Conservation (phyloP, 2,329 filamentous ascomycete species). For the Raffaelea ambrosiae region DNA sequence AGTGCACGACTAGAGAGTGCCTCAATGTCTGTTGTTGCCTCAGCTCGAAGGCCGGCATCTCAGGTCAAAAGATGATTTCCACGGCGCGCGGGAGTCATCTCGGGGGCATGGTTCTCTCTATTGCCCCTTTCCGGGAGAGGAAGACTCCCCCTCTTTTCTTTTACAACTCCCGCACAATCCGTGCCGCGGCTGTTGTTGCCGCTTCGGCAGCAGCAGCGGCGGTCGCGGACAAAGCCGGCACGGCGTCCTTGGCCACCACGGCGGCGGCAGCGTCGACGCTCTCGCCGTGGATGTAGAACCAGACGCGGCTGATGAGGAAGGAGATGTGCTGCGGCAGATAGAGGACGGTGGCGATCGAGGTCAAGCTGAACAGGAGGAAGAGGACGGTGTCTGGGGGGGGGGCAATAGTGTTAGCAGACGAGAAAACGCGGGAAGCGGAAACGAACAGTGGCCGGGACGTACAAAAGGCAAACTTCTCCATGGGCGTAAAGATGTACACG, state of each 20-base stretch:
- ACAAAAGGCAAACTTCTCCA: conserved; percentile 98
- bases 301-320: conserved; percentile 73
- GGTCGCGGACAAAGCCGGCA: conserved; percentile 28
- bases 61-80: too few relatives aligned
- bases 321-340: conserved; percentile 90
- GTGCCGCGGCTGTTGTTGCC: conserved; percentile 17
- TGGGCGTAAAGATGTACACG: conserved; percentile 93
- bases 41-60: too few relatives aligned
- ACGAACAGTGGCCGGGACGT: conserved; percentile 31
- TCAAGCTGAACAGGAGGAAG: conserved; percentile 81
- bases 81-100: too few relatives aligned
- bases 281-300: conserved; percentile 93
- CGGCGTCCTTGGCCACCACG: conserved; percentile 34
- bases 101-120: too few relatives aligned
- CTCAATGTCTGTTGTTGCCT: too few relatives aligned
- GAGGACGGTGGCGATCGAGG: conserved; percentile 76
- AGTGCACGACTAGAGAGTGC: too few relatives aligned
- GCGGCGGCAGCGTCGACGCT: conserved; percentile 36
- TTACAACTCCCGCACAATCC: conserved; percentile 29
- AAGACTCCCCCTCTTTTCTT: too few relatives aligned
- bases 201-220: conserved; percentile 18
- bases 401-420: not conserved
- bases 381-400: conserved; percentile 66
- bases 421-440: not conserved
- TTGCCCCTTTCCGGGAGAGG: too few relatives aligned